Evolutionary conservation across 2,329 filamentous ascomycete species (phyloP).

Genomic region (Talaromyces verruculosus): DNA sequence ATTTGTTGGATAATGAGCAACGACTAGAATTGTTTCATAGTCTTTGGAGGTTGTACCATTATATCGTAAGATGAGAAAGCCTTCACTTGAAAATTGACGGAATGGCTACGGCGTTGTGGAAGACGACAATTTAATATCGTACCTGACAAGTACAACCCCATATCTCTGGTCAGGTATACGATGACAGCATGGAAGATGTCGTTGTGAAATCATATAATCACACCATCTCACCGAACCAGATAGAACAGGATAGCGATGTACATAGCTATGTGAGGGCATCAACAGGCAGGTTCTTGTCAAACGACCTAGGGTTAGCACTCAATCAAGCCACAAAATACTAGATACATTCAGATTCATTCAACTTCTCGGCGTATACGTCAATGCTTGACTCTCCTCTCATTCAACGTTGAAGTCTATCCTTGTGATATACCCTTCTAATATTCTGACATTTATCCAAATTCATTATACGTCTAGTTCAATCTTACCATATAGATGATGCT

Average conservation of each 20-base stretch:
- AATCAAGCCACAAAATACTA: background rate
- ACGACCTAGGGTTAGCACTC: background rate
- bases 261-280: background rate
- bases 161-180: no score
- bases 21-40: constrained; percentile 57
- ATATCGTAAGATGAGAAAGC: constrained; percentile 45
- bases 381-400: background rate
- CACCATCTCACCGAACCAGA: no score
- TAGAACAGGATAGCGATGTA: background rate
- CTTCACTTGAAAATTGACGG: background rate
- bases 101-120: background rate
- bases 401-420: background rate
- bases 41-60: constrained; percentile 59
- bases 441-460: background rate
- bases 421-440: background rate
- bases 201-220: no score
- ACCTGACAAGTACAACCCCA: no score
- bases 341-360: background rate
- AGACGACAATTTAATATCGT: no score
- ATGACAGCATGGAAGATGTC: no score
- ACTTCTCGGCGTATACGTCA: background rate
- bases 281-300: background rate
- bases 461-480: background rate
- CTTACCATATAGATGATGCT: background rate
- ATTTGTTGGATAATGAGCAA: constrained; percentile 56